A percentile compares a stretch with the other conserved stretches of the same genome.
These are phyloP conservation scores for Leersia perrieri DNA, from an alignment of 176 grass and related monocot species.

Conservation along the genomic window DNA sequence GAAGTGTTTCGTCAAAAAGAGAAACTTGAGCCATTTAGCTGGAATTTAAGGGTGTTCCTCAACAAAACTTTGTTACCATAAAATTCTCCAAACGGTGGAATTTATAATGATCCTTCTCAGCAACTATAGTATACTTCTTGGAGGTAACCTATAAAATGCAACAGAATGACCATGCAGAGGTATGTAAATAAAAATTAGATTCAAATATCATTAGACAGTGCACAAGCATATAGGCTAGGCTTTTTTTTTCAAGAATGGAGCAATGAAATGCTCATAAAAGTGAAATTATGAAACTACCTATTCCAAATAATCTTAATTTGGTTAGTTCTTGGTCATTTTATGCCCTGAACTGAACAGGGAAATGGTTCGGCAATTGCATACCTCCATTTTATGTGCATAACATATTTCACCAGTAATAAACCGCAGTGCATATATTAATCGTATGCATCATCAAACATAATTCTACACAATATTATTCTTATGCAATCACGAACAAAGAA, in stretches of 20 bases:
- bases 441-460: not conserved
- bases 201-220: not conserved
- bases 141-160: constrained; percentile 81
- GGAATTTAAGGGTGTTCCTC: not conserved
- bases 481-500: not conserved
- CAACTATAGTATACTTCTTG: constrained; percentile 77
- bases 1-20: constrained; percentile 24
- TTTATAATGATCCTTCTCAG: constrained; percentile 88
- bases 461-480: not conserved
- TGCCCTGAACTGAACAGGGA: not conserved
- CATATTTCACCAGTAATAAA: not conserved
- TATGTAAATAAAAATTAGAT: constrained; percentile 8
- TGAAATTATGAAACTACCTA: constrained; percentile 12
- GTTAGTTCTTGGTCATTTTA: not conserved
- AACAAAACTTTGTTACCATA: constrained; percentile 60
- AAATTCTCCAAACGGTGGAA: constrained; percentile 84
- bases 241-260: not conserved
- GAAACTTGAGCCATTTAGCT: constrained; percentile 1
- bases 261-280: constrained; percentile 5
- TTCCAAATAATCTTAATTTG: not conserved
- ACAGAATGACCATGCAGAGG: constrained; percentile 12
- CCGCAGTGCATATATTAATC: not conserved
- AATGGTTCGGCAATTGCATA: not conserved
- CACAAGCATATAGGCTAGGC: not conserved
- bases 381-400: not conserved